phyloP scores from a whole-genome alignment of 495 filamentous ascomycete species.

The Parathielavia hyrcaniae region DNA sequence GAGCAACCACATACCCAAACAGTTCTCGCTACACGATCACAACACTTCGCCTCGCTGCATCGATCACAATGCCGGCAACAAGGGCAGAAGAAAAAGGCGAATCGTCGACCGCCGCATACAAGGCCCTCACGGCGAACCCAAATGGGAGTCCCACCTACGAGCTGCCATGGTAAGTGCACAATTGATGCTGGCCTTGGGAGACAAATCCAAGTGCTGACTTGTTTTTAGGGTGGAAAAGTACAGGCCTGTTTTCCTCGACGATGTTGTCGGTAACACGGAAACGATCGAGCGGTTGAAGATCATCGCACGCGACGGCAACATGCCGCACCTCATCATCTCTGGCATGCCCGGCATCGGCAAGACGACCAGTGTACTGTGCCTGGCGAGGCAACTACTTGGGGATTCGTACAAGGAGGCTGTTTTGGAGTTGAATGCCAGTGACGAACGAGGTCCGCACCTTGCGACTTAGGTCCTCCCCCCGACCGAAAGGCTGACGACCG shows the following conservation, averaged over 20 bases:
- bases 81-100: slow-evolving; percentile 51
- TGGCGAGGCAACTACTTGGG: slow-evolving; percentile 86
- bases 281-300: slow-evolving; percentile 97
- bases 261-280: slow-evolving; percentile 95
- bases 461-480: not conserved
- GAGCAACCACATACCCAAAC: not conserved
- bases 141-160: slow-evolving; percentile 67
- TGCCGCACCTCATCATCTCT: slow-evolving; percentile 98
- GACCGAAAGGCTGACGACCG: not conserved
- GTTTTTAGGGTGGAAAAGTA: slow-evolving; percentile 92
- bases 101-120: slow-evolving; percentile 68
- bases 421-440: slow-evolving; percentile 89
- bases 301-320: slow-evolving; percentile 98
- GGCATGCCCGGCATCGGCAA: slow-evolving; percentile 99
- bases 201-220: slow-evolving; percentile 1
- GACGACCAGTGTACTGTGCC: slow-evolving; percentile 90
- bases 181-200: not conserved
- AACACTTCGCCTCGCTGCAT: not conserved
- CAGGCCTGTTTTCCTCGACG: slow-evolving; percentile 85
- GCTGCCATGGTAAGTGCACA: slow-evolving; percentile 72
- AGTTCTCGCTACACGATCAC: not conserved
- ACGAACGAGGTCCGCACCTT: slow-evolving; percentile 66
- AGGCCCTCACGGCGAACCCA: slow-evolving; percentile 56
- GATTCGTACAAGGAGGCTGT: slow-evolving; percentile 97
- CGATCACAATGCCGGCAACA: slow-evolving; percentile 36